Percentiles rank a stretch among this genome's conserved stretches.
phyloP scores from a whole-genome alignment of 177 flowering plant genomes.

The Vitis hybrid region DNA sequence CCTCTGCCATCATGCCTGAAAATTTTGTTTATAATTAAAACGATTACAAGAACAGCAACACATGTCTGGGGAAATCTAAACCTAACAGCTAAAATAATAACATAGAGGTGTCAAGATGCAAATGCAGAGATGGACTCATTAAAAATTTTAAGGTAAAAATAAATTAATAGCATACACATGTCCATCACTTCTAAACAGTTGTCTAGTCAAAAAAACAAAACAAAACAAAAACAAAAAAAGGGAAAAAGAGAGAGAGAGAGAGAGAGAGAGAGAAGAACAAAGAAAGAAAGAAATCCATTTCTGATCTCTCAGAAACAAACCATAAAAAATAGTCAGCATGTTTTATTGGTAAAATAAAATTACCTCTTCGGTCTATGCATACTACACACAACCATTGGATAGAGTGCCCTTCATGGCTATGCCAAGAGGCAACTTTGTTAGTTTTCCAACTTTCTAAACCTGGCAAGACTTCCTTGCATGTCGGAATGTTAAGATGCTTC shows the following conservation, averaged over 20 bases:
- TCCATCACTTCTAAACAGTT: no score
- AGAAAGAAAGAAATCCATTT: no score
- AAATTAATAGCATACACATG: no score
- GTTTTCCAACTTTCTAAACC: constrained; percentile 81
- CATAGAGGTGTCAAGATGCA: neutral
- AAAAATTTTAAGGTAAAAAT: no score
- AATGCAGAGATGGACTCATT: no score
- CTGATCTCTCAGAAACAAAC: no score
- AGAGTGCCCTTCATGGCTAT: constrained; percentile 79
- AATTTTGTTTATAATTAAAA: constrained; percentile 3
- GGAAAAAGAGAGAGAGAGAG: no score
- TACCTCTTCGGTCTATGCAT: constrained; percentile 86
- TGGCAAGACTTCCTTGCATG: constrained; percentile 79
- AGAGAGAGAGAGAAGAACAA: no score
- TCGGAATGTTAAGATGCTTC: constrained; percentile 51
- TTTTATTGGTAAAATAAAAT: constrained; percentile 11
- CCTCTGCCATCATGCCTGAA: constrained; percentile 91
- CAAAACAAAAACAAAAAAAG: no score
- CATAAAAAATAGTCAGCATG: neutral
- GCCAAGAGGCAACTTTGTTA: constrained; percentile 82
- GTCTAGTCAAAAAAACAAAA: no score
- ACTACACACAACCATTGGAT: constrained; percentile 81
- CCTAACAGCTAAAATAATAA: neutral
- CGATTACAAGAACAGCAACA: neutral
- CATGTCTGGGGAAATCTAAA: no score